Evolutionary conservation across 306 rosid genomes (phyloP).

Genomic region (Quercus glauca): DNA sequence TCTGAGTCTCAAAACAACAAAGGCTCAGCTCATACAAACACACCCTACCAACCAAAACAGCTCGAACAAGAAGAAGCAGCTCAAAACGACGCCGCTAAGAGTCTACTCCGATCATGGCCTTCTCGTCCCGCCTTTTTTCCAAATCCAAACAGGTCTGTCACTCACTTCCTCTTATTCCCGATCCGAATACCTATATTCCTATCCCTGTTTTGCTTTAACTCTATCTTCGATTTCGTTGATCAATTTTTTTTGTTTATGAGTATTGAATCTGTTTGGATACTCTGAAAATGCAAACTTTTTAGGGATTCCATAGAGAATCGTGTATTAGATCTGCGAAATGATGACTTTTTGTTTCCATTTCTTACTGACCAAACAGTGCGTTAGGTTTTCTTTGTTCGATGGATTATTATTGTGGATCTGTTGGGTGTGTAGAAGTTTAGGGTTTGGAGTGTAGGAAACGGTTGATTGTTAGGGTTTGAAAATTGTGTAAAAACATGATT

Average conservation of each 20-base stretch:
- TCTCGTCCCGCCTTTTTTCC: constrained; percentile 64
- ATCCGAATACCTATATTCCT: not conserved
- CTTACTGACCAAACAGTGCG: not conserved
- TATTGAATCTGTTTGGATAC: not conserved
- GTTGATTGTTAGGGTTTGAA: not conserved
- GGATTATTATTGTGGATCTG: not conserved
- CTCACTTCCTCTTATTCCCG: not conserved
- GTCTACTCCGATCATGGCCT: constrained; percentile 59
- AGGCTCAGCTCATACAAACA: not conserved
- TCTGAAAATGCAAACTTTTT: not conserved
- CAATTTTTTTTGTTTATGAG: too few relatives aligned
- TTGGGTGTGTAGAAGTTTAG: not conserved
- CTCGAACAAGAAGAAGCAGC: constrained; percentile 22
- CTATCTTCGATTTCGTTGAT: not conserved
- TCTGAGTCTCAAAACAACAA: not conserved
- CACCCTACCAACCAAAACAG: not conserved
- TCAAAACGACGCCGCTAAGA: constrained; percentile 17
- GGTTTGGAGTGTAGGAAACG: not conserved
- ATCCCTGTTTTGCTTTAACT: not conserved
- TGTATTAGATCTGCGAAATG: not conserved
- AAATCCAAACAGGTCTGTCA: constrained; percentile 60
- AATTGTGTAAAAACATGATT: not conserved
- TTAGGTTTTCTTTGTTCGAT: not conserved
- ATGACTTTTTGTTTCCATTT: not conserved
- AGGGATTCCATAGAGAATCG: not conserved